Conservation (phyloP, 2,329 filamentous ascomycete species). For the Phaeosphaeria sp. region DNA sequence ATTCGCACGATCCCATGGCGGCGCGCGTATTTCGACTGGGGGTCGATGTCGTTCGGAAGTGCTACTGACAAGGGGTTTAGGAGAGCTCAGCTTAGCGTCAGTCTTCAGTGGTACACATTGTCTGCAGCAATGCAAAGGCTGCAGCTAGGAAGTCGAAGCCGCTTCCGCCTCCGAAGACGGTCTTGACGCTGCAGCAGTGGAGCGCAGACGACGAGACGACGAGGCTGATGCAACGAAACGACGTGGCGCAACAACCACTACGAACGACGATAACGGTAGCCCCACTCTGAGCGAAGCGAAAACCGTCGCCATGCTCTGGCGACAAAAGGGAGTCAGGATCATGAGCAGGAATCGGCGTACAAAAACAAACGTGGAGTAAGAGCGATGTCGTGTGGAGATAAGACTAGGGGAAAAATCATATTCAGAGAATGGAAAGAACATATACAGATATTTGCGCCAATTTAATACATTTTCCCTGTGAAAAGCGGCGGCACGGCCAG, state of each 20-base stretch:
- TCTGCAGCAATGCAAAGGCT: not conserved
- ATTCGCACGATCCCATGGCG: constrained; percentile 22
- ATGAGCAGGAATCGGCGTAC: not conserved
- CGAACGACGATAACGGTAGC: constrained; percentile 1
- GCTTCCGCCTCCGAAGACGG: not conserved
- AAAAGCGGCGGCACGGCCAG: constrained; percentile 17
- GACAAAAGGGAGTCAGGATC: not conserved
- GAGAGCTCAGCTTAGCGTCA: not conserved
- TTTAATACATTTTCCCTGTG: constrained; percentile 24
- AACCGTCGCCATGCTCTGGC: not conserved
- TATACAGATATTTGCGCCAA: constrained; percentile 34
- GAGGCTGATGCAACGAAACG: constrained; percentile 3
- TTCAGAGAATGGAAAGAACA: constrained; percentile 21
- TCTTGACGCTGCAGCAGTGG: not conserved
- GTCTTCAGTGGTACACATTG: not conserved
- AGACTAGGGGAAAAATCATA: not conserved
- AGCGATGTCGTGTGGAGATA: not conserved
- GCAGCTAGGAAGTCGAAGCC: not conserved
- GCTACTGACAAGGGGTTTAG: constrained; percentile 9
- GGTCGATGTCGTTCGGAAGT: constrained; percentile 1
- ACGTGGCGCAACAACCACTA: constrained; percentile 5
- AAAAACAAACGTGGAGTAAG: not conserved
- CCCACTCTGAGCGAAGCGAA: not conserved
- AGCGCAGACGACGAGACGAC: not conserved
- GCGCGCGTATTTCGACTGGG: constrained; percentile 22